Evolutionary conservation across 805 yeast species (phyloP), one percentile per base, ranked within the genome.

Genomic region (Starmerella sirachaensis): DNA sequence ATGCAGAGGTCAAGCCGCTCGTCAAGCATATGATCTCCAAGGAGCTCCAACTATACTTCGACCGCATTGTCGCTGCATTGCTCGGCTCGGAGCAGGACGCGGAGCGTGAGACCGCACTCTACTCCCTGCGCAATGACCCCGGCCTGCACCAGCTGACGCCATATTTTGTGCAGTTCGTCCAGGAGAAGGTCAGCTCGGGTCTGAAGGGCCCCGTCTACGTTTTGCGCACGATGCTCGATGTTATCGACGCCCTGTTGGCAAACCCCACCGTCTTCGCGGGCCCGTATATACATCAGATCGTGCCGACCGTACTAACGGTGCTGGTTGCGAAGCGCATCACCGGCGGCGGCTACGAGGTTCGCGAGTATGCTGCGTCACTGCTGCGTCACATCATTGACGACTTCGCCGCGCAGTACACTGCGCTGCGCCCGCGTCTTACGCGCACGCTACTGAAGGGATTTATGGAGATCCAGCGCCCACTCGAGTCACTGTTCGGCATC

Each of bases 81-180:
- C 61, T 80, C 6, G 67, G 35, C 13, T 8, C 18, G 11, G 45
- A 33, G 25, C 11, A 22, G 5, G n/a, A n/a, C n/a, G 64, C 66
- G 28, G 62, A 83, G 55, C 74, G 71, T 46, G 69, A 72, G 26
- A 91, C 95, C 0, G 96, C 96, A 2, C 65, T 91, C 38, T 76
- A 78, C 20, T 81, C 94, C 7, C 64, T 91, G 42, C 74, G 81
- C 42, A 76, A 81, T 21, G 99, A 91, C 56, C 94, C 96, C 2
- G 99, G 99, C 23, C 63, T 91, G 40, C 98, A 91, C 63, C 99
- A 91, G 59, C 62, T 91, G 34, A 91, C 93, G 5, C 99, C 99
- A 2, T 91, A 91, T 57, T 82, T 91, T 51, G 86, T 91, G 35
- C 97, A 91, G 55, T 86, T 91, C 54, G 83, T 85, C 24, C 93